Evolutionary conservation across 257 asterid species (phyloP).

Genomic region (Petunia secreta): DNA sequence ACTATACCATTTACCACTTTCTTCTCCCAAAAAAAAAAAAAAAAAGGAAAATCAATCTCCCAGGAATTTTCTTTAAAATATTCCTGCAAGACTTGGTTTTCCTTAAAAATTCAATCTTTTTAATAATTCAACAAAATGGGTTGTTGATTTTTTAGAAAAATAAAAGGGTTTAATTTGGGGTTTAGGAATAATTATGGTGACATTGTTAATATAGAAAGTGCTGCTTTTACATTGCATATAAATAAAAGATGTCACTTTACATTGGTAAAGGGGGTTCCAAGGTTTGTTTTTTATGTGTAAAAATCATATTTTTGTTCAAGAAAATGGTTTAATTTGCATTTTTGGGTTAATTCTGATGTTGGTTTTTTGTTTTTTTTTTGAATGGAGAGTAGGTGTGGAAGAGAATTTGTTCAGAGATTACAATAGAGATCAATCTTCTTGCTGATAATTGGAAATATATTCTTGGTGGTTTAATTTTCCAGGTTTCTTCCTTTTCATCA

Average conservation of each 20-base stretch:
- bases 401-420: slow-evolving; percentile 72
- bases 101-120: neutral
- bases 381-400: slow-evolving; percentile 64
- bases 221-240: slow-evolving; percentile 31
- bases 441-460: slow-evolving; percentile 80
- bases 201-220: slow-evolving; percentile 56
- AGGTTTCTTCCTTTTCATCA: slow-evolving; percentile 35
- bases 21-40: slow-evolving; percentile 2
- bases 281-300: slow-evolving; percentile 50
- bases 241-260: slow-evolving; percentile 75
- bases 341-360: slow-evolving; percentile 32
- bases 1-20: neutral
- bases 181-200: slow-evolving; percentile 38
- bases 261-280: slow-evolving; percentile 93
- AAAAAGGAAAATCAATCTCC: slow-evolving; percentile 6
- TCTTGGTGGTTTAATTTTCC: slow-evolving; percentile 73
- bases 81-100: slow-evolving; percentile 22
- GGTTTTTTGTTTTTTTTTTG: slow-evolving; percentile 18
- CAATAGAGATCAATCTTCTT: slow-evolving; percentile 80
- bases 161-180: slow-evolving; percentile 24
- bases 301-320: neutral
- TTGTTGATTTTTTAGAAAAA: neutral
- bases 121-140: neutral
- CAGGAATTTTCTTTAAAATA: neutral
- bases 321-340: neutral